These are phyloP conservation scores for Spathaspora sp. DNA, from an alignment of 1,139 yeast genomes.

Conservation along the genomic window DNA sequence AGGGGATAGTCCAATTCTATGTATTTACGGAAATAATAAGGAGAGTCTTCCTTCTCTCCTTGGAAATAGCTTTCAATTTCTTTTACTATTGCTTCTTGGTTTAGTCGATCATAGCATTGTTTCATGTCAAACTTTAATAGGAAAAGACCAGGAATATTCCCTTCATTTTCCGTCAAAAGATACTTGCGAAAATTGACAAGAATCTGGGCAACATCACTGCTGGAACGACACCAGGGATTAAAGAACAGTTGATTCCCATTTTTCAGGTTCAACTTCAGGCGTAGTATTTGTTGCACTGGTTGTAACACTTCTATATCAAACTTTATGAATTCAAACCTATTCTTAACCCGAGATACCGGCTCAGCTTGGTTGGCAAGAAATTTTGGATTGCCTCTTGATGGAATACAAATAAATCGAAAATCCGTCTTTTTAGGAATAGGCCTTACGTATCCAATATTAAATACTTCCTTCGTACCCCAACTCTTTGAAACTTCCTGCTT, in stretches of 20 bases:
- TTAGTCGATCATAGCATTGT: conserved; percentile 77
- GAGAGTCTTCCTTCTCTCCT: conserved; percentile 20
- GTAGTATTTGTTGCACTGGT: conserved; percentile 23
- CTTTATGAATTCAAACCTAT: conserved; percentile 17
- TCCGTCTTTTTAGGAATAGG: conserved; percentile 57
- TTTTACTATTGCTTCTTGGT: conserved; percentile 45
- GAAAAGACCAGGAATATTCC: conserved; percentile 38
- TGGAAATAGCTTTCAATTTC: conserved; percentile 26
- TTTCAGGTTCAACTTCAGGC: conserved; percentile 10
- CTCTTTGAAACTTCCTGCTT: conserved; percentile 4
- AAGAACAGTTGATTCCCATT: conserved; percentile 2
- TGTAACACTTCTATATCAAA: conserved; percentile 20
- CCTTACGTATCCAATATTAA: conserved; percentile 36
- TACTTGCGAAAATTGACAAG: conserved; percentile 16
- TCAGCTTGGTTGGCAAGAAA: conserved; percentile 4
- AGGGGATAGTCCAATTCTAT: conserved; percentile 8
- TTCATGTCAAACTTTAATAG: conserved; percentile 75
- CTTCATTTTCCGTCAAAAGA: conserved; percentile 17
- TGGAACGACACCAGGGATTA: conserved; percentile 27
- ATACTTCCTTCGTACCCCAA: conserved; percentile 8
- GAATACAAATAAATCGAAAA: conserved; percentile 62
- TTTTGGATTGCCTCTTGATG: conserved; percentile 30
- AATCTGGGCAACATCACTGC: conserved; percentile 25
- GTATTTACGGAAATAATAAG: conserved; percentile 12
- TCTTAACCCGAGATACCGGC: conserved; percentile 7